Evolutionary conservation across 1,284 basidiomycete species (phyloP), one percentile per base, ranked within the genome.

Genomic region (Chiua sp.): DNA sequence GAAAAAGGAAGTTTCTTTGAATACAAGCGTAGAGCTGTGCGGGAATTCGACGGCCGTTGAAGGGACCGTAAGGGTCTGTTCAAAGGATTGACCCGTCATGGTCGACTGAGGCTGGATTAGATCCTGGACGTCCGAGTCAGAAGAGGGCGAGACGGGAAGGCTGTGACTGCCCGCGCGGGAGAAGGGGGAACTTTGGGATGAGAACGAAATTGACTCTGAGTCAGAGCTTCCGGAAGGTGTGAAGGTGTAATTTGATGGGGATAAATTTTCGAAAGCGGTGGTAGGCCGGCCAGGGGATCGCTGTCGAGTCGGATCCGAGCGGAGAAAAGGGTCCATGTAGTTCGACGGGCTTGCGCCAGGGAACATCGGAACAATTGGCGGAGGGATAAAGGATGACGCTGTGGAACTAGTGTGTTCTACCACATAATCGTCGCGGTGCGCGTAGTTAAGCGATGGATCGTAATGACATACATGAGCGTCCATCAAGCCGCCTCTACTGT

Each of bases 11-110:
- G 4, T 23, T 2, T 55, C 58, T 4, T 3, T 20, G 20, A 42
- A 7, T 5, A 4, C 18, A 18, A 8, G n/a, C 39, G 11, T n/a
- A 33, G 26, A 5, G 7, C 15, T 7, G 18, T 20, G 11, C 1
- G 62, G 64, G 26, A 69, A 62, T 30, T 65, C 61, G 6, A 72
- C 32, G 1, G 30, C 33, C 7, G 42, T 33, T 16, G 59, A 42
- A 11, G 60, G 53, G 53, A 72, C 62, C 12, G 52, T 61, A 28
- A 53, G 59, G 18, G 39, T 16, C n/a, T 42, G 39, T 8, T 42
- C 22, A 1, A 18, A 3, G 42, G 51, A 26, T 10, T 18, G n/a
- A n/a, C 58, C 2, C 3, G 55, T 22, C 3, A 23, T 26, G 47
- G 20, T 42, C n/a, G 46, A n/a, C 4, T 42, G 48, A 3, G 28